Percentiles rank a stretch among this genome's conserved stretches.
Evolutionary conservation across 306 rosid genomes (phyloP).

Genomic region (Acacia melanoxylon): DNA sequence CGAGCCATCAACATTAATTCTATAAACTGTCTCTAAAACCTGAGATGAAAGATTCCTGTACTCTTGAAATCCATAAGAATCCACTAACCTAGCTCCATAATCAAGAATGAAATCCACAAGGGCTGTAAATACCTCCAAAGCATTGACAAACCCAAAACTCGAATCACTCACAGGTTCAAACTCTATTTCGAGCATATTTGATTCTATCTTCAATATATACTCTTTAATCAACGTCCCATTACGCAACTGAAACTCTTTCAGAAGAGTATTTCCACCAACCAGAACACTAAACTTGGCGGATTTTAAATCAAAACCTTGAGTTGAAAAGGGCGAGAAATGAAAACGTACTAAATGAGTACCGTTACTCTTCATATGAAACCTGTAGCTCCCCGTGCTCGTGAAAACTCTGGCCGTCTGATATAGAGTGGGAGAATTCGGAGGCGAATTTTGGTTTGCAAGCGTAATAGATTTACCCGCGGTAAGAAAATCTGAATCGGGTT

Average conservation of each 20-base stretch:
- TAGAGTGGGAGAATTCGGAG: conserved; percentile 43
- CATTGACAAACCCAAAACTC: conserved; percentile 74
- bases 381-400: conserved; percentile 52
- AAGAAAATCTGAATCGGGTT: conserved; percentile 49
- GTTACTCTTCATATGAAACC: conserved; percentile 59
- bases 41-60: conserved; percentile 60
- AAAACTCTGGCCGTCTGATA: conserved; percentile 89
- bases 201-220: conserved; percentile 54
- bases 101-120: conserved; percentile 74
- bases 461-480: conserved; percentile 47
- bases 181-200: conserved; percentile 51
- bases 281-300: conserved; percentile 66
- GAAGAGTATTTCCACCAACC: conserved; percentile 47
- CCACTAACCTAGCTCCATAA: conserved; percentile 62
- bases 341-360: conserved; percentile 85
- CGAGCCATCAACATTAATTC: conserved; percentile 90
- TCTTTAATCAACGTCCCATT: conserved; percentile 53
- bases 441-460: conserved; percentile 54
- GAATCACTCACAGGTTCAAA: conserved; percentile 55
- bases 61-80: conserved; percentile 48
- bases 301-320: conserved; percentile 49
- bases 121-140: conserved; percentile 80
- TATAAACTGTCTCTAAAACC: conserved; percentile 76
- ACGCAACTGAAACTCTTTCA: conserved; percentile 33
- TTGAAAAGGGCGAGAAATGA: conserved; percentile 78